phyloP scores from a whole-genome alignment of 2,329 filamentous ascomycete species.

The Diplodia scrobiculata region DNA sequence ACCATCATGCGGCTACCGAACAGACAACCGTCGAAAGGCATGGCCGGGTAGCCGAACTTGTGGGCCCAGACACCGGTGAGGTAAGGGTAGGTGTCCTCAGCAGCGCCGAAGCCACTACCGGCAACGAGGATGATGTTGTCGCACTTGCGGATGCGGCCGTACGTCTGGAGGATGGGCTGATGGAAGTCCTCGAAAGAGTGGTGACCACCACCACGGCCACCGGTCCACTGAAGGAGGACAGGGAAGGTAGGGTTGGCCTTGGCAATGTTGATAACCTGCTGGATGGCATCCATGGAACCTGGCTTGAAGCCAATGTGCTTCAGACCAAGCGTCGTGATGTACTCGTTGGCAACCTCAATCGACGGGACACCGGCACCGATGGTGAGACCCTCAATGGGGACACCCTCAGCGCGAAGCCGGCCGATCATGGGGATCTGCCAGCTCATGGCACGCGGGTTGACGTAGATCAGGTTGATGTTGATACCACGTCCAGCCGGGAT shows the following conservation, averaged over 20 bases:
- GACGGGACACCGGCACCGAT: slow-evolving; percentile 55
- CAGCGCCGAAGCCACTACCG: slow-evolving; percentile 53
- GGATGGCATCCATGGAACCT: slow-evolving; percentile 50
- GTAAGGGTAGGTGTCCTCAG: slow-evolving; percentile 53
- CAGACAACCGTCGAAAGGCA: slow-evolving; percentile 54
- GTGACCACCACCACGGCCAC: slow-evolving; percentile 54
- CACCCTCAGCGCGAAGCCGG: slow-evolving; percentile 51
- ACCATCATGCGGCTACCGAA: slow-evolving; percentile 54
- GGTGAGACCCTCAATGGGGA: slow-evolving; percentile 53
- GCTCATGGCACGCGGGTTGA: slow-evolving; percentile 54
- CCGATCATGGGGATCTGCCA: slow-evolving; percentile 58
- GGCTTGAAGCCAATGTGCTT: slow-evolving; percentile 55
- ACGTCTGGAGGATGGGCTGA: slow-evolving; percentile 52
- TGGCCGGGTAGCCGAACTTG: slow-evolving; percentile 48
- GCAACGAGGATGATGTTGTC: slow-evolving; percentile 52
- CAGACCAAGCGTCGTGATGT: slow-evolving; percentile 60
- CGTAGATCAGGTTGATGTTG: slow-evolving; percentile 58
- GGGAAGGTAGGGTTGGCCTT: slow-evolving; percentile 52
- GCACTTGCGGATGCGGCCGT: slow-evolving; percentile 50
- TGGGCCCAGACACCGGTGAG: slow-evolving; percentile 51
- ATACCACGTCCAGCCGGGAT: slow-evolving; percentile 55
- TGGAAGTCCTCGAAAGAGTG: slow-evolving; percentile 57
- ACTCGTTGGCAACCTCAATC: slow-evolving; percentile 52
- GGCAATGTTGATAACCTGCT: slow-evolving; percentile 52
- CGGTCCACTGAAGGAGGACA: slow-evolving; percentile 54